Evolutionary conservation across 441 rosid genomes (phyloP), one percentile per base, ranked within the genome.

Genomic region (Macaranga tanarius): DNA sequence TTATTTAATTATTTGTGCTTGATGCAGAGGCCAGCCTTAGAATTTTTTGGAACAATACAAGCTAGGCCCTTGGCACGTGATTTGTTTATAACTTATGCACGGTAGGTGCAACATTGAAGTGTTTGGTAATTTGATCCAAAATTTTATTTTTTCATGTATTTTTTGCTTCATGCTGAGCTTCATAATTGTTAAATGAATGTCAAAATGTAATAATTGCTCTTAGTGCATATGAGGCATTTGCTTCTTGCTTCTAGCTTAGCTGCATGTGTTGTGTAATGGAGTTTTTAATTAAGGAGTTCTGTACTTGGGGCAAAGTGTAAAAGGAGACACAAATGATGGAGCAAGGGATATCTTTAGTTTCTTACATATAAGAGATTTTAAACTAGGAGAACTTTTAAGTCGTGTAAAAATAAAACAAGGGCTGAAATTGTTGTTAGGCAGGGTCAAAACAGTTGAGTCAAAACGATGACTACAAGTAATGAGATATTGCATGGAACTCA

Each of bases 41-140:
- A 95, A 78, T 91, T 88, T 82, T 93, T 92, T 75, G 89, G 96
- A 70, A 90, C 83, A 85, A 91, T 95, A 82, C 99, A 95, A 74
- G 93, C 93, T 64, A 90, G 86, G 81, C 80, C 90, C 45, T 76
- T 91, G 60, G 98, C 98, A 65, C 93, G 95, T 70, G 93, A 95
- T 85, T 79, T 95, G 73, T 95, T 95, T 80, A 82, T 80, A 73
- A 79, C 86, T 64, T 95, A 90, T 82, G 86, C 97, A 69, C 80
- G 98, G 99, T 92, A 79, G 25, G 81, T 71, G 20, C 23, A 60
- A 17, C 19, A 20, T 55, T 47, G 40, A 20, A 42, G 44, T n/a
- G 58, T 31, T 47, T 48, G 7, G 7, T 47, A 19, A 6, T 1
- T 28, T 65, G 10, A 20, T 26, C 40, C 28, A 47, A 7, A 10